Evolutionary conservation across 257 asterid species (phyloP).

Genomic region (Verbena officinalis): DNA sequence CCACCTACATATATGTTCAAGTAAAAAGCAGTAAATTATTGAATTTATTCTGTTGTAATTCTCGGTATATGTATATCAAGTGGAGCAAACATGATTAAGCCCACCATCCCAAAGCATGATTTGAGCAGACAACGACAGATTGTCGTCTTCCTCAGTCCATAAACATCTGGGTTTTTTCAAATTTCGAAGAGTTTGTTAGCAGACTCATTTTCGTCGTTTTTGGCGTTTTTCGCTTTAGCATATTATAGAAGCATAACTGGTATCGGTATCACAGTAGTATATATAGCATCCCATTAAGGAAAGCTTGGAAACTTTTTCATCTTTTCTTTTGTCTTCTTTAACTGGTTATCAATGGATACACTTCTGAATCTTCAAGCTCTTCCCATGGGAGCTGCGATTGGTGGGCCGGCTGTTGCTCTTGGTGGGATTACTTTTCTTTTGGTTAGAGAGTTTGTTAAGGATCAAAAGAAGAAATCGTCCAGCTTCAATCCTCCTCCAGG

Average conservation of each 20-base stretch:
- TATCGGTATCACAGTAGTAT: not conserved
- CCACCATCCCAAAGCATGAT: not conserved
- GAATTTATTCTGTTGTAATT: no score
- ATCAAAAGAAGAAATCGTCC: conserved; percentile 49
- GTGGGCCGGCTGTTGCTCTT: conserved; percentile 63
- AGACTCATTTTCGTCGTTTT: not conserved
- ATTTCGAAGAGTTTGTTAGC: not conserved
- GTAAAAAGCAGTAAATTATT: no score
- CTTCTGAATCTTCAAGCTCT: conserved; percentile 49
- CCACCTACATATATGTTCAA: no score
- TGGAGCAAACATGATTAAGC: not conserved
- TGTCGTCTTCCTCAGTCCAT: conserved; percentile 6
- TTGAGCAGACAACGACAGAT: not conserved
- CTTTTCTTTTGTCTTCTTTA: not conserved
- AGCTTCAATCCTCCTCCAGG: conserved; percentile 61
- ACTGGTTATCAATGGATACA: conserved; percentile 41
- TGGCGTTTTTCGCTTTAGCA: conserved; percentile 23
- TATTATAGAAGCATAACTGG: not conserved
- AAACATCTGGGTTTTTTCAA: not conserved
- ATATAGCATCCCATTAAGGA: not conserved
- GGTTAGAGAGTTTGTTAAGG: conserved; percentile 39
- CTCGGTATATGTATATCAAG: no score
- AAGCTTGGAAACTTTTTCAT: not conserved
- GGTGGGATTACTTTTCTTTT: conserved; percentile 63
- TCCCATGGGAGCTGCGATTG: conserved; percentile 52